Percentiles rank a stretch among this genome's conserved stretches.
Evolutionary conservation across 2,329 filamentous ascomycete species (phyloP).

Genomic region (Chaetomiaceae sp.): DNA sequence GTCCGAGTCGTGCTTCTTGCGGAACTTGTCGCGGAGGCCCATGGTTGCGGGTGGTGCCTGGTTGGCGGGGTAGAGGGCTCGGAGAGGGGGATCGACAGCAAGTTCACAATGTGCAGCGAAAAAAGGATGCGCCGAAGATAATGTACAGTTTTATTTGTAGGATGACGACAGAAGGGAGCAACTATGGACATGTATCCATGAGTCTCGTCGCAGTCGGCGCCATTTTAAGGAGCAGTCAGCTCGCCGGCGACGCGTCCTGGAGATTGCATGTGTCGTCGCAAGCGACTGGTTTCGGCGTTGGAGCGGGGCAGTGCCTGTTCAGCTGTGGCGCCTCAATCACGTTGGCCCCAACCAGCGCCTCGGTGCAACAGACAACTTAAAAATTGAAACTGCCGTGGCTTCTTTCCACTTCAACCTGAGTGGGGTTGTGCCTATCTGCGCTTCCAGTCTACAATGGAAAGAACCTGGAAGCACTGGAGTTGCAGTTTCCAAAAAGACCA

Average conservation of each 20-base stretch:
- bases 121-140: neutral
- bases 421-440: no score
- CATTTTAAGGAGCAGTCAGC: conserved; percentile 16
- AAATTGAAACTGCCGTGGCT: no score
- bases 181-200: neutral
- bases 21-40: conserved; percentile 50
- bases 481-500: no score
- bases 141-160: neutral
- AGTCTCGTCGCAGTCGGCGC: conserved; percentile 4
- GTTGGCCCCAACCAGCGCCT: no score
- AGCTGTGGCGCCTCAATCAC: neutral
- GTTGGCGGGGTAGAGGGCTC: neutral
- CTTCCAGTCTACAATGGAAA: no score
- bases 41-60: conserved; percentile 31
- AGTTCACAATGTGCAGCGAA: neutral
- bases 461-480: no score
- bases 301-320: conserved; percentile 15
- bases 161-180: neutral
- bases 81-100: neutral
- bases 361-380: no score
- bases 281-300: neutral
- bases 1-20: conserved; percentile 48
- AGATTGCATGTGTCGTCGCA: conserved; percentile 10
- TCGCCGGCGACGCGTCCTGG: conserved; percentile 13
- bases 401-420: no score